Evolutionary conservation across 139 green algal species (phyloP).

Genomic region (Chara braunii): DNA sequence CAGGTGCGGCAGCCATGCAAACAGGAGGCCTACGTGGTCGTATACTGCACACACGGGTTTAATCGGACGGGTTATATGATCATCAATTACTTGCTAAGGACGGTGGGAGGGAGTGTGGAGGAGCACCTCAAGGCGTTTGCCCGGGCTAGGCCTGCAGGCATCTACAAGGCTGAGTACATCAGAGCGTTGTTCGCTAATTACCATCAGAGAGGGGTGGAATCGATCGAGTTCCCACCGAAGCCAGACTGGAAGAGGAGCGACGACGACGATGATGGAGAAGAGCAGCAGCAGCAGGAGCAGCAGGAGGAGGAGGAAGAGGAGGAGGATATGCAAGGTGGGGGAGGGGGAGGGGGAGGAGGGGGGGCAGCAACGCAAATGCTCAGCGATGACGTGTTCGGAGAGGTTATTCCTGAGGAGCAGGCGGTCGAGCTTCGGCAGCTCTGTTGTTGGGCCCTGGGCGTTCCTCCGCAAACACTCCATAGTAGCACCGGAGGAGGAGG

Average conservation of each 20-base stretch:
- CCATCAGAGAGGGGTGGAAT: background rate
- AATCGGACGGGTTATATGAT: background rate
- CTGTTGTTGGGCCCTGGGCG: background rate
- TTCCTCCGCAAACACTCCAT: background rate
- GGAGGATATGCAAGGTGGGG: too few species aligned
- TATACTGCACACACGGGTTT: too few species aligned
- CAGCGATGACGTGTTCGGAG: background rate
- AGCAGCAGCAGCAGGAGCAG: background rate
- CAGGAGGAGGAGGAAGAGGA: too few species aligned
- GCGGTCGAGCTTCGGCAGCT: background rate
- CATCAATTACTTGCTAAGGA: background rate
- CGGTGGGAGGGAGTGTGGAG: background rate
- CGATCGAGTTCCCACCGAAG: background rate
- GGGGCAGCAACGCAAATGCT: background rate
- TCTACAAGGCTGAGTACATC: background rate
- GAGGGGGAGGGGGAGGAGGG: background rate
- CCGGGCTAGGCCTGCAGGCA: too few species aligned
- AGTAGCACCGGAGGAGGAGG: background rate
- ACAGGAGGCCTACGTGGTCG: background rate
- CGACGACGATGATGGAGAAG: background rate
- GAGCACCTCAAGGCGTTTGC: background rate
- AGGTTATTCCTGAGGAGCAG: background rate
- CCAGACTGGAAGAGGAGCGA: background rate
- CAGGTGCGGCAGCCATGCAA: background rate
- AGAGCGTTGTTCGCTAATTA: background rate